Conservation (phyloP, 495 filamentous ascomycete species). For the Lindgomyces ingoldianus region DNA sequence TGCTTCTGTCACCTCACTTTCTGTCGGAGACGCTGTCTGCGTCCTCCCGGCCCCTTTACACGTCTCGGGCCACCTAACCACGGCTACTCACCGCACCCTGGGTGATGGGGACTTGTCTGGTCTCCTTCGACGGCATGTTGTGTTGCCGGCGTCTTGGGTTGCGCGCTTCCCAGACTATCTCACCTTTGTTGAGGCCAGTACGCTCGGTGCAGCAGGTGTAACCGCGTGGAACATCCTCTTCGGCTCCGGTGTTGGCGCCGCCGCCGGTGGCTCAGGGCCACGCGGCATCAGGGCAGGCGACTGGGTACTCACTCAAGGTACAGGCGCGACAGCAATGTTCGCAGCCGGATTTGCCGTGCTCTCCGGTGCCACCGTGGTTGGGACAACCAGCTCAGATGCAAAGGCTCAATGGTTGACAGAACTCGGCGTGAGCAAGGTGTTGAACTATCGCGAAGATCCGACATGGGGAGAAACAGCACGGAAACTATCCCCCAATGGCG, state of each 20-base stretch:
- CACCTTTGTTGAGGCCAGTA: slow-evolving; percentile 40
- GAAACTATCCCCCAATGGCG: slow-evolving; percentile 39
- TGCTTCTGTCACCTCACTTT: slow-evolving; percentile 25
- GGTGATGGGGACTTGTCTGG: slow-evolving; percentile 33
- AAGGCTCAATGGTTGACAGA: slow-evolving; percentile 37
- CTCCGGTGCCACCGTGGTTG: slow-evolving; percentile 40
- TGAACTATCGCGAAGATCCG: slow-evolving; percentile 44
- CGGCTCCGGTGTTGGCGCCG: slow-evolving; percentile 23
- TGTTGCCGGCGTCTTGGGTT: slow-evolving; percentile 38
- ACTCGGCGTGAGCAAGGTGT: slow-evolving; percentile 34
- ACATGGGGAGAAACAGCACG: slow-evolving; percentile 43
- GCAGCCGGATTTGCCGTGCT: slow-evolving; percentile 39
- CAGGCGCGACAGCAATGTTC: slow-evolving; percentile 44
- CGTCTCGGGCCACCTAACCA: slow-evolving; percentile 22
- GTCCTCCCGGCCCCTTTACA: slow-evolving; percentile 34
- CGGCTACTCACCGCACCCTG: slow-evolving; percentile 19
- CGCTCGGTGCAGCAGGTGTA: slow-evolving; percentile 43
- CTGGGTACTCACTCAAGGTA: slow-evolving; percentile 43
- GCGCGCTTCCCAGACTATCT: slow-evolving; percentile 29
- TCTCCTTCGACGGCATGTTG: slow-evolving; percentile 36
- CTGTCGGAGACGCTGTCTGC: slow-evolving; percentile 18
- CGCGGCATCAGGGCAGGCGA: slow-evolving; percentile 21
- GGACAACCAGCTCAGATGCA: slow-evolving; percentile 41
- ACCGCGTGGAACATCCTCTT: slow-evolving; percentile 50
- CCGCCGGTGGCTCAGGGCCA: too few relatives aligned